Conservation (phyloP, 345 rosid species). For the Rhizophora apiculata region DNA sequence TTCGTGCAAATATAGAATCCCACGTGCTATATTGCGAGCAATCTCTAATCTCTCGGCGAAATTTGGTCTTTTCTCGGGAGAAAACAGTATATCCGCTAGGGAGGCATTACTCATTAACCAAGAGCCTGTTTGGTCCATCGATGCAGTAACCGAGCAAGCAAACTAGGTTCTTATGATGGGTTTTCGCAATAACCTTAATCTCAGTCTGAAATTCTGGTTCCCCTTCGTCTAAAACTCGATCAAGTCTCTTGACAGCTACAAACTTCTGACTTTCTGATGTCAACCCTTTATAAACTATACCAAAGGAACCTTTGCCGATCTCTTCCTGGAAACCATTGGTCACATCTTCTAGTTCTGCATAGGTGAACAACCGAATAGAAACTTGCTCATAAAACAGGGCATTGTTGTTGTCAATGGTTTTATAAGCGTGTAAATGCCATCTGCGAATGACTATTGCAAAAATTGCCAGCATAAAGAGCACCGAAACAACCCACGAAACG, state of each 20-base stretch:
- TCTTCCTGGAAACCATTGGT: constrained; percentile 29
- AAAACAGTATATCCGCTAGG: constrained; percentile 27
- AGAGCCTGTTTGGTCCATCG: constrained; percentile 21
- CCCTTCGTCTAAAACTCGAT: constrained; percentile 3
- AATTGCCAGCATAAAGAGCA: constrained; percentile 1
- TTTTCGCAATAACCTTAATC: constrained; percentile 27
- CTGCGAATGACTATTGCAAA: constrained; percentile 8
- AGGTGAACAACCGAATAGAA: constrained; percentile 17
- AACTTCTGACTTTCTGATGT: neutral
- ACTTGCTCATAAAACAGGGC: neutral
- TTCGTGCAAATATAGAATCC: constrained; percentile 29
- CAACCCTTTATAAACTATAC: constrained; percentile 28
- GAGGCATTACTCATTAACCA: constrained; percentile 31
- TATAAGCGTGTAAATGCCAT: constrained; percentile 10
- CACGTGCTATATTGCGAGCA: constrained; percentile 27
- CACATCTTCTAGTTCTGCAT: constrained; percentile 14
- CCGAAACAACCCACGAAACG: neutral
- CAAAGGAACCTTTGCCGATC: constrained; percentile 35
- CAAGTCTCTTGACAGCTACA: constrained; percentile 30
- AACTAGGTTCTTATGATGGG: constrained; percentile 30
- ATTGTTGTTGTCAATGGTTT: neutral
- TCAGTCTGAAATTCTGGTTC: constrained; percentile 29
- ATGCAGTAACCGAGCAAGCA: constrained; percentile 27
- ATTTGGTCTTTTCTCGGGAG: constrained; percentile 5
- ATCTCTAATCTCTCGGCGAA: constrained; percentile 23